Percentiles rank a stretch among this genome's conserved stretches.
Evolutionary conservation across 768 basidiomycete genomes (phyloP).

Genomic region (Steccherinum ochraceum): DNA sequence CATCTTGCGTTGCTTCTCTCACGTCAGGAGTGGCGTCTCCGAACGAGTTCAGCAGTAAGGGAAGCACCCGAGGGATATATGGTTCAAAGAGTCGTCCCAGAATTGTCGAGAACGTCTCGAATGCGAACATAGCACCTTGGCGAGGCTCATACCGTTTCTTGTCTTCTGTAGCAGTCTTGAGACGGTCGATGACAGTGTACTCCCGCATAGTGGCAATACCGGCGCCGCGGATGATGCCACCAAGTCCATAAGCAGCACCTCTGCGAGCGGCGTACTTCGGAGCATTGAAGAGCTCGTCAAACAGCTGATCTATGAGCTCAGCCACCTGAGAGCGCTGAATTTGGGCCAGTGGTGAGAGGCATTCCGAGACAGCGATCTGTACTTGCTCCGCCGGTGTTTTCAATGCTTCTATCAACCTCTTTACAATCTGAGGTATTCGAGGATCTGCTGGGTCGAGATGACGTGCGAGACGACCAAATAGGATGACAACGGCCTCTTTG

Average conservation of each 20-base stretch:
- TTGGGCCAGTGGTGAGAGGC: conserved; percentile 80
- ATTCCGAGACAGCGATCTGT: conserved; percentile 94
- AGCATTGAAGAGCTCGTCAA: conserved; percentile 70
- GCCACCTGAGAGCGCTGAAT: conserved; percentile 56
- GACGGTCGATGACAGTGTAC: conserved; percentile 65
- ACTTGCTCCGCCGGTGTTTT: conserved; percentile 95
- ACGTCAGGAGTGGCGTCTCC: conserved; percentile 86
- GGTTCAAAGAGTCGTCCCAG: conserved; percentile 92
- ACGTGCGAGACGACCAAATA: conserved; percentile 87
- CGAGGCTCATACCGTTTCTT: conserved; percentile 84
- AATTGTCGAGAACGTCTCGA: conserved; percentile 84
- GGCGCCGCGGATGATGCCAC: conserved; percentile 87
- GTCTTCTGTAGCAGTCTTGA: conserved; percentile 76
- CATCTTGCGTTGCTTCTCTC: conserved; percentile 88
- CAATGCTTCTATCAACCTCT: conserved; percentile 81
- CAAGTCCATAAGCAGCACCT: conserved; percentile 96
- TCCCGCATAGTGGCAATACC: conserved; percentile 85
- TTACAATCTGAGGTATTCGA: conserved; percentile 76
- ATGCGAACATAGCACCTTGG: conserved; percentile 92
- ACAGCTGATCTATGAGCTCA: conserved; percentile 66
- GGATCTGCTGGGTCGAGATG: conserved; percentile 75
- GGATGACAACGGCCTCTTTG: conserved; percentile 91
- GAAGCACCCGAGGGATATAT: conserved; percentile 79
- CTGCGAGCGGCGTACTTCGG: conserved; percentile 89
- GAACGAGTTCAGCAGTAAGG: conserved; percentile 75